These are phyloP conservation scores for Zasmidium cellare DNA, from an alignment of 2,329 filamentous ascomycete species.

Conservation along the genomic window DNA sequence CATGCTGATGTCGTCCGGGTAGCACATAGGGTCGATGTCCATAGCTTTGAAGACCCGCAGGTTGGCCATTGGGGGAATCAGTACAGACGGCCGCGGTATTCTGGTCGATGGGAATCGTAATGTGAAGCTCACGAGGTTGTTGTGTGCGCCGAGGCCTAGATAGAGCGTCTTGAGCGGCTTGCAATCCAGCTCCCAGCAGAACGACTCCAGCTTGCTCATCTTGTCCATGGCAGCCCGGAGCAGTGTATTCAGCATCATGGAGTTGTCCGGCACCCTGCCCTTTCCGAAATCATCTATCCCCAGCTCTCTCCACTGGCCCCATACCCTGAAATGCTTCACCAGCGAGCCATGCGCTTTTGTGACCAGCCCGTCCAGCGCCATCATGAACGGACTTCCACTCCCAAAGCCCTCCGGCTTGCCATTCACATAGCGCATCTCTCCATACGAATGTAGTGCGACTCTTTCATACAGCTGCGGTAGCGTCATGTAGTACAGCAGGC, in stretches of 20 bases:
- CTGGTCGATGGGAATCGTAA: slow-evolving; percentile 58
- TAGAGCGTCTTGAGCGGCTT: slow-evolving; percentile 62
- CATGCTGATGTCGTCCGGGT: slow-evolving; percentile 62
- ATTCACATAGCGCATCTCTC: slow-evolving; percentile 58
- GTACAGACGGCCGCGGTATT: slow-evolving; percentile 56
- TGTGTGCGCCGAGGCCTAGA: slow-evolving; percentile 53
- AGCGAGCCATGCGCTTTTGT: slow-evolving; percentile 55
- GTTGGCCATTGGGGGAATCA: slow-evolving; percentile 58
- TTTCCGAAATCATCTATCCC: slow-evolving; percentile 59
- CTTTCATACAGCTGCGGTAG: slow-evolving; percentile 61
- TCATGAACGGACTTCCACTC: slow-evolving; percentile 62
- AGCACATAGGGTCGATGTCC: slow-evolving; percentile 64
- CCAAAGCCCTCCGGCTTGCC: slow-evolving; percentile 62
- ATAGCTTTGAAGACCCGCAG: slow-evolving; percentile 55
- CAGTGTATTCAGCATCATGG: slow-evolving; percentile 63
- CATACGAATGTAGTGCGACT: slow-evolving; percentile 59
- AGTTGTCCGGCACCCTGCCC: slow-evolving; percentile 62
- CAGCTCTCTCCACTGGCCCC: slow-evolving; percentile 59
- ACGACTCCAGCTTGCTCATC: slow-evolving; percentile 56
- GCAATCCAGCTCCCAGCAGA: slow-evolving; percentile 63
- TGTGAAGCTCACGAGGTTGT: slow-evolving; percentile 54
- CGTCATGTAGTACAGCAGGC: slow-evolving; percentile 65
- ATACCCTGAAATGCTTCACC: slow-evolving; percentile 53
- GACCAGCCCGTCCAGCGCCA: slow-evolving; percentile 63
- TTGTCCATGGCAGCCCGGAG: slow-evolving; percentile 60